Base-by-base conservation (phyloP, 1,284 basidiomycete genomes). In the Cystobasidium slooffiae region DNA sequence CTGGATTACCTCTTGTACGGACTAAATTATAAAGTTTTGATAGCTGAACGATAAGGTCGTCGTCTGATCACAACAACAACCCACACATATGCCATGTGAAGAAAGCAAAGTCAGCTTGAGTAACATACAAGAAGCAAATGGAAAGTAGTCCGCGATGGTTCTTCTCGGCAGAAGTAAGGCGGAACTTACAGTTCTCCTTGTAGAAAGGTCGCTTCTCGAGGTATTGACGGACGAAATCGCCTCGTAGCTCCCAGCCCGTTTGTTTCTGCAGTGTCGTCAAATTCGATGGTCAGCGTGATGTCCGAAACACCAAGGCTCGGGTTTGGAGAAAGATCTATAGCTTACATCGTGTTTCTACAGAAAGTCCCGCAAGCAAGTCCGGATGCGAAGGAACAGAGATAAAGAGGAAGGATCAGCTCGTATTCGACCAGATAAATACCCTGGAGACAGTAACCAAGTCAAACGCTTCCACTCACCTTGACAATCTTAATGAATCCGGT, bases 401-500 rank as follows among this genome's bases (percentile, higher is more conserved):
- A 39, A 39, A 69, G 37, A 47, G 65, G 44, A 72, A 49, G 46
- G 14, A 31, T 59, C 39, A 59, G 31, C 39, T 59, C 16, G 18
- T 22, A 61, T 46, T 12, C 12, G 37, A 49, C 69, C 65, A 31
- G 31, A 31, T 31, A 31, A 5, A 31, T 31, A 31, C 5, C 31
- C 2, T 59, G 52, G 31, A 63, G n/a, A 56, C 6, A 22, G 41
- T 14, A 31, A 46, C 20, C 31, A 39, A 41, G n/a, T 20, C 12
- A 7, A 16, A 68, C 16, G 55, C 66, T 16, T 43, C 51, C 2
- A 56, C 61, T 20, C 53, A 75, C 73, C 87, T 99, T 99, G 77
- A 98, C 87, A 77, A 99, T 99, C 85, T 99, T 99, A 87, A 97
- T 92, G 84, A 99, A 99, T 9, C 97, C 97, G 0, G 97, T 84